A percentile compares a stretch with the other conserved stretches of the same genome.
These are phyloP conservation scores for Fomitopsis schrenkii DNA, from an alignment of 1,284 basidiomycete species.

Conservation along the genomic window DNA sequence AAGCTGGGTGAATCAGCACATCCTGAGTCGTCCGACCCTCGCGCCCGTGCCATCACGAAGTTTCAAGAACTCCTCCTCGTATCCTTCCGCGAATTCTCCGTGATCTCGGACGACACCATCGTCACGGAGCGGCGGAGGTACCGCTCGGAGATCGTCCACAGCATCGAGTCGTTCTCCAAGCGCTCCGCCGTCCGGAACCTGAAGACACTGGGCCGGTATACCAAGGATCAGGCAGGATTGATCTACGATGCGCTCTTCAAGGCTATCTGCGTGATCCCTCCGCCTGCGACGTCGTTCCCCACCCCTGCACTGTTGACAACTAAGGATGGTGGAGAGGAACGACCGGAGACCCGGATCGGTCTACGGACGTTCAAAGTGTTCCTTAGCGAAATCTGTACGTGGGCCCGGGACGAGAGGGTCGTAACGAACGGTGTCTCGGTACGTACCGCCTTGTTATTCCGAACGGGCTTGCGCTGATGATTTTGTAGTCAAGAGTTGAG, in stretches of 20 bases:
- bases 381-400: conserved; percentile 90
- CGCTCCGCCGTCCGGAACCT: conserved; percentile 93
- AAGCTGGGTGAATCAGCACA: conserved; percentile 95
- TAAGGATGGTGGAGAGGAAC: conserved; percentile 62
- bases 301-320: conserved; percentile 49
- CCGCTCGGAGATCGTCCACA: conserved; percentile 88
- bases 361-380: conserved; percentile 87
- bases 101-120: conserved; percentile 96
- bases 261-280: conserved; percentile 78
- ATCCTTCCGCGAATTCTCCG: conserved; percentile 95
- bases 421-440: conserved; percentile 91
- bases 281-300: conserved; percentile 43
- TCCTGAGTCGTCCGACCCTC: conserved; percentile 84
- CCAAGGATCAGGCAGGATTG: conserved; percentile 85
- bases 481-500: conserved; percentile 69
- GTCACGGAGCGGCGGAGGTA: conserved; percentile 83
- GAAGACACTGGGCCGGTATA: conserved; percentile 76
- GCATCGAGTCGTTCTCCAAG: conserved; percentile 95
- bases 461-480: conserved; percentile 8
- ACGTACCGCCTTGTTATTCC: conserved; percentile 18
- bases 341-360: conserved; percentile 87
- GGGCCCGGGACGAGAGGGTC: conserved; percentile 94
- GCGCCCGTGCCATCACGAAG: conserved; percentile 91
- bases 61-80: conserved; percentile 97
- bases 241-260: conserved; percentile 91